These are phyloP conservation scores for Closterium sp. DNA, from an alignment of 139 green algal genomes.

Conservation along the genomic window DNA sequence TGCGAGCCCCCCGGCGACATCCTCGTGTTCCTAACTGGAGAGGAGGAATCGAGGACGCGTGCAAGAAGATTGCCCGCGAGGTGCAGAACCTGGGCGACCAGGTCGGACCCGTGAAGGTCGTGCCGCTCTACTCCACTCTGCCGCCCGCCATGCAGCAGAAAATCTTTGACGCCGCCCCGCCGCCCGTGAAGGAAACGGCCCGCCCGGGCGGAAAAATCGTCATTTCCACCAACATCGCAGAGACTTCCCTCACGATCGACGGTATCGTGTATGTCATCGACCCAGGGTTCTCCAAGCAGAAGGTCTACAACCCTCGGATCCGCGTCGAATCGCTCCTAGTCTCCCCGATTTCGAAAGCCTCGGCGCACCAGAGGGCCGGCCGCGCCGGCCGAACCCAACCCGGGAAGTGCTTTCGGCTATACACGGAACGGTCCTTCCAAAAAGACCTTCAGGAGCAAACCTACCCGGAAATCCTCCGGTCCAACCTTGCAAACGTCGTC, in stretches of 20 bases:
- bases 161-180: slow-evolving; percentile 80
- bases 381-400: slow-evolving; percentile 92
- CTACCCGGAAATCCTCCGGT: slow-evolving; percentile 98
- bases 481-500: slow-evolving; percentile 95
- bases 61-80: slow-evolving; percentile 86
- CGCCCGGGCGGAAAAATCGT: slow-evolving; percentile 93
- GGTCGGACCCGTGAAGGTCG: slow-evolving; percentile 87
- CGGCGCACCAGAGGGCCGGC: slow-evolving; percentile 90
- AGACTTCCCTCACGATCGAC: slow-evolving; percentile 99
- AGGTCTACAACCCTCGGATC: slow-evolving; percentile 98
- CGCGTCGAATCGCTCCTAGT: slow-evolving; percentile 96
- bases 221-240: slow-evolving; percentile 98
- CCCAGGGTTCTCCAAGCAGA: slow-evolving; percentile 95
- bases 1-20: slow-evolving; percentile 81
- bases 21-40: slow-evolving; percentile 96
- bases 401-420: slow-evolving; percentile 97
- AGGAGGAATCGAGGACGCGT: slow-evolving; percentile 99
- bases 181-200: not conserved
- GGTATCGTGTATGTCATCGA: slow-evolving; percentile 99
- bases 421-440: slow-evolving; percentile 94
- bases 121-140: slow-evolving; percentile 96
- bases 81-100: slow-evolving; percentile 54
- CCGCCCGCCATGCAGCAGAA: slow-evolving; percentile 92
- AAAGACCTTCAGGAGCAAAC: slow-evolving; percentile 98
- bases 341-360: slow-evolving; percentile 93